Evolutionary conservation across 495 filamentous ascomycete genomes (phyloP).

Genomic region (Annulohypoxylon maeteangense): DNA sequence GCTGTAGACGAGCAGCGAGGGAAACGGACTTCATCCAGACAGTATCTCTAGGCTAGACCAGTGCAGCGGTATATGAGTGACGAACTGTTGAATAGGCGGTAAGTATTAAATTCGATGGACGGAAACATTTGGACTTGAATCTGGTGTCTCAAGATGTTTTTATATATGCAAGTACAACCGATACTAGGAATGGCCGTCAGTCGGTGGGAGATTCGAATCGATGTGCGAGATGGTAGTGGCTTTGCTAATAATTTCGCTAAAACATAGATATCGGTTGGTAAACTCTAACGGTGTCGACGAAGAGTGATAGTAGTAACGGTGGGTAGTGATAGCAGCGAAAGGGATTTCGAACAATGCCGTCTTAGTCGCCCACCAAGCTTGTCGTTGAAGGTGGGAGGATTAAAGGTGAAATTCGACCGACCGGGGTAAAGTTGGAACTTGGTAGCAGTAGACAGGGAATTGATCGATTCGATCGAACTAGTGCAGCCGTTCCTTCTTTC

Average conservation of each 20-base stretch:
- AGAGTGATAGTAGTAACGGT: neutral
- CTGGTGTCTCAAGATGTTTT: neutral
- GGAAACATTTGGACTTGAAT: constrained; percentile 13
- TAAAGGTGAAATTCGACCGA: constrained; percentile 33
- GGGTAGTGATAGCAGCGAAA: neutral
- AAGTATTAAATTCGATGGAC: neutral
- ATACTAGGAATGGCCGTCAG: constrained; percentile 14
- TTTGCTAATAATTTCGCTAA: constrained; percentile 13
- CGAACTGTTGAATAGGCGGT: neutral
- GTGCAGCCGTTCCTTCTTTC: constrained; percentile 31
- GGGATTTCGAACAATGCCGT: constrained; percentile 17
- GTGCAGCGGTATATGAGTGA: neutral
- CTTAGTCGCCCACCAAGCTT: constrained; percentile 8
- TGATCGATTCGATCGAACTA: constrained; percentile 28
- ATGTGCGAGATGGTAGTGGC: constrained; percentile 1
- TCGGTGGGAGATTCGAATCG: constrained; percentile 9
- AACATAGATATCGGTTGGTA: constrained; percentile 3
- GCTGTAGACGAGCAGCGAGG: constrained; percentile 12
- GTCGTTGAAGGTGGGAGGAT: constrained; percentile 14
- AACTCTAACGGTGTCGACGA: neutral
- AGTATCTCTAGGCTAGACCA: neutral
- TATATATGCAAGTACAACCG: neutral
- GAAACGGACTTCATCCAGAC: constrained; percentile 5
- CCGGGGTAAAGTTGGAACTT: constrained; percentile 34
- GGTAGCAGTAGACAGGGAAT: constrained; percentile 14